Evolutionary conservation across 1,139 yeast species (phyloP).

Genomic region (Sugiyamaella sp.): DNA sequence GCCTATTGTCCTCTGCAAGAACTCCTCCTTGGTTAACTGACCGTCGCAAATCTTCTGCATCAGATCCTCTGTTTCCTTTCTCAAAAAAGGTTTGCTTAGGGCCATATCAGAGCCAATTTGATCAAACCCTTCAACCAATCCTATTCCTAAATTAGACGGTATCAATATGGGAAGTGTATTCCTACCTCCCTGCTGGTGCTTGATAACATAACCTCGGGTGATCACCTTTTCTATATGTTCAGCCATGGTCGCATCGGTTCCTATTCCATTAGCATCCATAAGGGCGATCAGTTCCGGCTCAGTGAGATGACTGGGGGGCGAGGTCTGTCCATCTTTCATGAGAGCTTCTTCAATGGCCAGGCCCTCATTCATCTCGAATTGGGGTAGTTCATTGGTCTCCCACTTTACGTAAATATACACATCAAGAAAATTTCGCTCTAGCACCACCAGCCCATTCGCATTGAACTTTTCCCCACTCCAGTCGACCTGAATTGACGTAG

Average conservation of each 20-base stretch:
- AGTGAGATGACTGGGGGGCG: conserved; percentile 81
- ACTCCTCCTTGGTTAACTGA: conserved; percentile 53
- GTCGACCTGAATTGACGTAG: conserved; percentile 60
- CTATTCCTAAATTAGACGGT: conserved; percentile 86
- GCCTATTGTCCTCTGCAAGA: conserved; percentile 57
- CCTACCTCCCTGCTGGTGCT: conserved; percentile 32
- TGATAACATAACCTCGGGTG: conserved; percentile 65
- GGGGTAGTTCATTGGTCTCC: conserved; percentile 72
- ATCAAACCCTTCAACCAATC: conserved; percentile 87
- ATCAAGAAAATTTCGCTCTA: conserved; percentile 75
- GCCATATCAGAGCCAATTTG: conserved; percentile 71
- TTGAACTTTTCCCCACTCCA: conserved; percentile 81
- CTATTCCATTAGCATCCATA: conserved; percentile 97
- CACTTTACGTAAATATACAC: conserved; percentile 79
- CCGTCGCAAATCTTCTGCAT: conserved; percentile 75
- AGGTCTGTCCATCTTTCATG: conserved; percentile 72
- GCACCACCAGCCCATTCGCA: conserved; percentile 71
- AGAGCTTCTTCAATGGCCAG: conserved; percentile 58
- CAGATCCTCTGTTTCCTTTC: conserved; percentile 73
- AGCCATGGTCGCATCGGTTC: conserved; percentile 99
- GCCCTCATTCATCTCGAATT: conserved; percentile 57
- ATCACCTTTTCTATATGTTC: conserved; percentile 89
- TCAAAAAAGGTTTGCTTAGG: conserved; percentile 83
- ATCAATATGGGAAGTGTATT: conserved; percentile 45
- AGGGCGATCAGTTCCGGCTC: conserved; percentile 89